Evolutionary conservation across 192 early-diverging fungal genomes (phyloP), one percentile per base, ranked within the genome.

Genomic region (Bifiguratus adelaidae): DNA sequence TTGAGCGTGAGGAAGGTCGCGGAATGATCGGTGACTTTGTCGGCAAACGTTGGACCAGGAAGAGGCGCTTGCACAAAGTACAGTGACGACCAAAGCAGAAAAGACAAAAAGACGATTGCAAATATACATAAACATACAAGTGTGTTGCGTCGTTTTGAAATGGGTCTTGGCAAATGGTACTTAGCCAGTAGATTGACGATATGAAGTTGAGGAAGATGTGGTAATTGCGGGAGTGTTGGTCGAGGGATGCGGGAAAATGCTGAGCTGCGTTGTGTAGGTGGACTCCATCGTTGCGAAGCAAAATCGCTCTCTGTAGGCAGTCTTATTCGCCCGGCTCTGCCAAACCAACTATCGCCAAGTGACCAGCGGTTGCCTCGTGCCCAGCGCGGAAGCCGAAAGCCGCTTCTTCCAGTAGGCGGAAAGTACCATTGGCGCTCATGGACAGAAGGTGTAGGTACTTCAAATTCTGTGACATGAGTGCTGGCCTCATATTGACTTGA

Each of bases 1-100:
- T 85, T 86, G 32, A 76, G 70, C 41, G 80, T 78, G 25, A 86
- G 60, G 24, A 83, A 56, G 20, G 74, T 68, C 18, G 73, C 62
- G 1, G 52, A 41, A 12, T 27, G 25, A 30, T 37, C 42, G 11
- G 58, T 40, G 7, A 48, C 26, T 22, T 58, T 58, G 36, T 65
- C 53, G 6, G 67, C 62, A 13, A 66, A 43, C 1, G 55, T 47
- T 4, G 56, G 61, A 2, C 13, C 7, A 3, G 67, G 54, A 4
- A 55, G 35, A 11, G 30, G 26, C 18, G 33, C 38, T 3, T 55
- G 62, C 16, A 51, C 29, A 36, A 65, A 65, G 16, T 21, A 58
- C 19, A 65, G 30, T 1, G 55, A 35, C 13, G 50, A 65, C 38
- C 55, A 65, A 1, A 65, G 25, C 13, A 58, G 41, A 38, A 59